Evolutionary conservation across 192 early-diverging fungal genomes (phyloP), one percentile per base, ranked within the genome.

Genomic region (Chytriomyces sp.): DNA sequence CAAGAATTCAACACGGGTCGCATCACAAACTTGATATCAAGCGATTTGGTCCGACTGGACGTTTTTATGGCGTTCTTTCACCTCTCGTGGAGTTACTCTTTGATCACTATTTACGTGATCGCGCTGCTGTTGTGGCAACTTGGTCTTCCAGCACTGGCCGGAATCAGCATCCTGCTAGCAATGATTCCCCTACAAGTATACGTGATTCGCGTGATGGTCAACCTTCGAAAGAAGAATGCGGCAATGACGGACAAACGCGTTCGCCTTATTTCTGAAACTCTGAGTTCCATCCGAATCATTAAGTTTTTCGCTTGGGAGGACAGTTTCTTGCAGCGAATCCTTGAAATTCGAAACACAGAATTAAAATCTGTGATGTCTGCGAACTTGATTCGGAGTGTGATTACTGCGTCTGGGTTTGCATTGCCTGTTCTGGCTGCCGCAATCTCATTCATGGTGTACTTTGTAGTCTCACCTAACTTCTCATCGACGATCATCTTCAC

Each of bases 281-380:
- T 93, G 25, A 70, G 77, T 22, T 87, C 88, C 7, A 93, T 93
- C 77, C 88, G 90, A 28, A 85, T 92, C 54, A 88, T 93, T 75
- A 93, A 92, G 70, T 89, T 89, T 62, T 91, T 90, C 70, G 86
- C 86, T 0, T 92, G 89, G 90, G 90, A 91, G 67, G n/a, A 69
- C 25, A 72, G 80, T 3, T 83, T 98, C 71, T 75, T 89, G 36
- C 78, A 87, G 26, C 85, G 88, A 32, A 82, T 97, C 14, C 77
- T 81, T 1, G 84, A 77, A 53, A 59, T 87, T 67, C 77, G 87
- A 22, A 60, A 59, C 10, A 63, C 64, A 39, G 85, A 87, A 59
- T 44, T 82, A 4, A 61, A 68, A 32, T 63, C 59, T 3, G 76
- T 82, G 1, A 32, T 81, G 3, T 54, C 44, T 19, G 52, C 76